Conservation (phyloP, 2,329 filamentous ascomycete species). For the Colletotrichum lini region DNA sequence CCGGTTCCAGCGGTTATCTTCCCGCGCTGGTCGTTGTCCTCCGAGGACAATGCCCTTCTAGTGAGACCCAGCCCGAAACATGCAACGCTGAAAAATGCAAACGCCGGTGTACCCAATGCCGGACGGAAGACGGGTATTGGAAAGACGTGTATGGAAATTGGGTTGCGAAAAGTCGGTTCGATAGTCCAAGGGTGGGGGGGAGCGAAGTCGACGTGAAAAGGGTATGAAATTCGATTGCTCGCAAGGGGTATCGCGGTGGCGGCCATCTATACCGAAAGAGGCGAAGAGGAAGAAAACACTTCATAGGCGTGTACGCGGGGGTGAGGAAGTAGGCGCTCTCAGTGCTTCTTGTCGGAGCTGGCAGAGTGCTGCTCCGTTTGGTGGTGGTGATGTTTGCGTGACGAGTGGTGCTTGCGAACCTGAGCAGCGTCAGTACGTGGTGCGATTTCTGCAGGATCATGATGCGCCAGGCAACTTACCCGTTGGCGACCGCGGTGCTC, state of each 20-base stretch:
- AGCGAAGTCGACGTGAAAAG: constrained; percentile 31
- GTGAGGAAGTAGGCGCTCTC: constrained; percentile 1
- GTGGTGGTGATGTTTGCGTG: constrained; percentile 40
- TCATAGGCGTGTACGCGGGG: too few species aligned
- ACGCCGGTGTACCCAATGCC: constrained; percentile 41
- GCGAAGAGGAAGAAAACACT: not conserved
- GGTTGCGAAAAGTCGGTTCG: constrained; percentile 28
- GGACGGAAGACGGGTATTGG: constrained; percentile 31
- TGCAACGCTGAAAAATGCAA: constrained; percentile 39
- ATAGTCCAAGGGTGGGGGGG: not conserved
- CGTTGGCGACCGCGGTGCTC: constrained; percentile 57
- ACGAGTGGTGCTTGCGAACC: constrained; percentile 42
- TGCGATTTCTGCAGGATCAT: not conserved
- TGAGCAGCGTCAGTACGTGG: constrained; percentile 25
- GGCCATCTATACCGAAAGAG: constrained; percentile 36
- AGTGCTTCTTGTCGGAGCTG: constrained; percentile 41
- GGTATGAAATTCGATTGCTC: constrained; percentile 41
- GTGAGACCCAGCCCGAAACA: constrained; percentile 32
- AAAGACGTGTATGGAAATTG: constrained; percentile 9
- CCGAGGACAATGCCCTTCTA: constrained; percentile 32
- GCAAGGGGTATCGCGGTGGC: constrained; percentile 38
- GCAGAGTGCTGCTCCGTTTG: constrained; percentile 31
- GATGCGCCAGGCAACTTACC: constrained; percentile 45
- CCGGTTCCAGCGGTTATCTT: constrained; percentile 11
- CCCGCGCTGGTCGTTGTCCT: constrained; percentile 30